Evolutionary conservation across 163 green algal genomes (phyloP).

Genomic region (Scenedesmus sp.): DNA sequence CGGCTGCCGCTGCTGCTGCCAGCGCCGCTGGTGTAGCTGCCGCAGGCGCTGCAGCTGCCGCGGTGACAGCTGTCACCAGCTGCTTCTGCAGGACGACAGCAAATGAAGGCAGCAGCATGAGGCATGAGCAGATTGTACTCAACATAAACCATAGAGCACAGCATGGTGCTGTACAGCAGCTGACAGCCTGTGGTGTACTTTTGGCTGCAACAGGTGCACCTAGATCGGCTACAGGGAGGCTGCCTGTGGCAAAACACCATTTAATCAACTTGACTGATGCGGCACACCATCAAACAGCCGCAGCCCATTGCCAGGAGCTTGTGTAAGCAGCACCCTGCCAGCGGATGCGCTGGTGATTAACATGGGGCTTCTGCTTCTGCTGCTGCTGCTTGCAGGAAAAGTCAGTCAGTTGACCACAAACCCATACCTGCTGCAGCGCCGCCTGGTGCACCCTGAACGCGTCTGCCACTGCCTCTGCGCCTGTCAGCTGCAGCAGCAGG

Average conservation of each 20-base stretch:
- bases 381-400: not conserved
- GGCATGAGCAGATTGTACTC: too few relatives aligned
- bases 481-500: slow-evolving; percentile 43
- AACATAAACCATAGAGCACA: too few relatives aligned
- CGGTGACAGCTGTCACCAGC: not conserved
- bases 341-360: too few relatives aligned
- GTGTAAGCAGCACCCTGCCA: not conserved
- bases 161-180: too few relatives aligned
- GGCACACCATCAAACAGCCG: too few relatives aligned
- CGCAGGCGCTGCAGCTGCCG: not conserved
- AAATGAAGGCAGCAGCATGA: not conserved
- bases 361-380: not conserved
- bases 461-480: slow-evolving; percentile 24
- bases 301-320: too few relatives aligned
- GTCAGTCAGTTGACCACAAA: not conserved
- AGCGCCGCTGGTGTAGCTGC: not conserved
- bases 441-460: slow-evolving; percentile 9
- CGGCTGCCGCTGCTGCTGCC: not conserved
- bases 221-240: too few relatives aligned
- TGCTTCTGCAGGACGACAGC: not conserved
- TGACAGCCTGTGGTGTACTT: too few relatives aligned
- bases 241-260: too few relatives aligned
- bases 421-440: not conserved
- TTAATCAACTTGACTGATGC: too few relatives aligned
- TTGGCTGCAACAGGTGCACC: too few relatives aligned